Conservation (phyloP, 139 green algal species). For the Astrephomene gubernaculifera region DNA sequence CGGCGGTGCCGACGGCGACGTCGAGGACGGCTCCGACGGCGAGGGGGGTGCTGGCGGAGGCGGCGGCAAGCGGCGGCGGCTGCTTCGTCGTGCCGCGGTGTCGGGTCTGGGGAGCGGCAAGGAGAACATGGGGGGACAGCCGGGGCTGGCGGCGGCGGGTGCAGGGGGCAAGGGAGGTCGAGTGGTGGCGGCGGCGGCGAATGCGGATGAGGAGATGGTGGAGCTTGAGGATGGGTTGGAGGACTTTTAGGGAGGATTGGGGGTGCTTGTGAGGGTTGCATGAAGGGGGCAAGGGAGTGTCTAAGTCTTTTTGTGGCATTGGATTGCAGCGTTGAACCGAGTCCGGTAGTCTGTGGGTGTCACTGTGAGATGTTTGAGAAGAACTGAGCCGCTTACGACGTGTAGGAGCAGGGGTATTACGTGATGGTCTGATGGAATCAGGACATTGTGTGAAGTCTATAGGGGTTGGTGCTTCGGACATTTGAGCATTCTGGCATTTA, state of each 20-base stretch:
- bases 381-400: no score
- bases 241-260: conserved; percentile 17
- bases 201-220: conserved; percentile 24
- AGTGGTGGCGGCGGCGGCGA: neutral
- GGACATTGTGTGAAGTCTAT: no score
- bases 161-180: neutral
- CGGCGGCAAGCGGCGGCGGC: conserved; percentile 37
- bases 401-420: no score
- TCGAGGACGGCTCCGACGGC: neutral
- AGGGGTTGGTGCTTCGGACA: no score
- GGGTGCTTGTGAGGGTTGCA: neutral
- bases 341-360: no score
- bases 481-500: no score
- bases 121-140: conserved; percentile 15
- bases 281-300: neutral
- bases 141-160: neutral
- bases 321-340: no score
- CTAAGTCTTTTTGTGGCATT: neutral
- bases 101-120: conserved; percentile 20
- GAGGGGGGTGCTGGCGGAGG: neutral
- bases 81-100: neutral
- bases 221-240: conserved; percentile 34
- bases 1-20: no score
- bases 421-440: no score
- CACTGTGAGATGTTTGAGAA: no score